A percentile compares a stretch with the other conserved stretches of the same genome.
phyloP scores from a whole-genome alignment of 768 basidiomycete genomes.

The Trametes villosa region DNA sequence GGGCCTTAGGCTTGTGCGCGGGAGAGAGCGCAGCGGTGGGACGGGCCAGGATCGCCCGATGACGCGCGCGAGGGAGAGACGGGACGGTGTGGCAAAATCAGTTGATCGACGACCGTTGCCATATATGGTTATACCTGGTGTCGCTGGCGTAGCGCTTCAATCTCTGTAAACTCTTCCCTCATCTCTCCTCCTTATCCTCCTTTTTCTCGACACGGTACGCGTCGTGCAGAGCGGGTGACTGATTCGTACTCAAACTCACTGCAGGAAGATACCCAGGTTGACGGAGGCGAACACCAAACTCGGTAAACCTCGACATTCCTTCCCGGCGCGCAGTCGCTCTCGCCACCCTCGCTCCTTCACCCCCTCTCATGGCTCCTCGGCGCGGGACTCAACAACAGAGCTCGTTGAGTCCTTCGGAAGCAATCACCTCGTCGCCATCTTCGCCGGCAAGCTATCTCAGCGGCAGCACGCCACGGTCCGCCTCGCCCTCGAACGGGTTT shows the following conservation, averaged over 20 bases:
- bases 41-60: too few relatives aligned
- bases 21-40: too few relatives aligned
- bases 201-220: not conserved
- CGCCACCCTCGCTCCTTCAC: slow-evolving; percentile 6
- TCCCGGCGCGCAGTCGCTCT: too few relatives aligned
- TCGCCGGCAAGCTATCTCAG: slow-evolving; percentile 39
- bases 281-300: not conserved
- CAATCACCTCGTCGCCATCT: slow-evolving; percentile 19
- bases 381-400: slow-evolving; percentile 44
- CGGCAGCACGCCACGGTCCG: slow-evolving; percentile 49
- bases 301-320: slow-evolving; percentile 9
- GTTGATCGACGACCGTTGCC: slow-evolving; percentile 9
- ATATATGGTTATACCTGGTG: slow-evolving; percentile 18
- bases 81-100: too few relatives aligned
- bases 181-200: not conserved
- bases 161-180: not conserved
- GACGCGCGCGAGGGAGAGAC: too few relatives aligned
- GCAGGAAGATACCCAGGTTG: slow-evolving; percentile 12
- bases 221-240: not conserved
- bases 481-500: slow-evolving; percentile 67
- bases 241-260: not conserved
- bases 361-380: slow-evolving; percentile 51
- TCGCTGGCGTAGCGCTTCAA: too few relatives aligned
- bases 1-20: too few relatives aligned
- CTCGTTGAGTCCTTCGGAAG: slow-evolving; percentile 32